A percentile compares a stretch with the other conserved stretches of the same genome.
These are phyloP conservation scores for Silene coronaria DNA, from an alignment of 179 eudicot species.

Conservation along the genomic window DNA sequence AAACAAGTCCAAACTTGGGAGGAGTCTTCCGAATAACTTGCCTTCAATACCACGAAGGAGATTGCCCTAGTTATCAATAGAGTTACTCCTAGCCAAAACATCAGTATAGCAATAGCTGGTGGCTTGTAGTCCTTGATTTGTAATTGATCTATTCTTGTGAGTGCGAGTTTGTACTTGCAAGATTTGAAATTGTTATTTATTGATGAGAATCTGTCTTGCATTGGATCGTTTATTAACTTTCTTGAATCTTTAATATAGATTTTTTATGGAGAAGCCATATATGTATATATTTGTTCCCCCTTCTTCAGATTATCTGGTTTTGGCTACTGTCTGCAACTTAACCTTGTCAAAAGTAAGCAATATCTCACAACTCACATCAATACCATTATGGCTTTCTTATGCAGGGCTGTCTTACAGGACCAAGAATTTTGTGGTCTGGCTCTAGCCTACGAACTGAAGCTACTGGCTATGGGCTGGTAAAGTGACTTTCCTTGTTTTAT, in stretches of 20 bases:
- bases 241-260: background rate
- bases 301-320: background rate
- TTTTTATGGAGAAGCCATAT: background rate
- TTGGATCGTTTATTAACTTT: background rate
- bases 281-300: background rate
- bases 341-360: constrained; percentile 5
- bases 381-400: constrained; percentile 22
- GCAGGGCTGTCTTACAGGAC: constrained; percentile 98
- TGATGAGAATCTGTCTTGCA: background rate
- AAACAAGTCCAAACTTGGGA: no score
- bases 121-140: background rate
- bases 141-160: background rate
- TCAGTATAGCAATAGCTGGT: no score
- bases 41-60: no score
- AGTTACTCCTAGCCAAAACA: no score
- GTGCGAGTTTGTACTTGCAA: background rate
- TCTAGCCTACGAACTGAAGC: constrained; percentile 94
- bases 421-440: constrained; percentile 88
- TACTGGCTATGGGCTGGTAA: constrained; percentile 94
- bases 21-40: no score
- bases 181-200: background rate
- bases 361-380: background rate
- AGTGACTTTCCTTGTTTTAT: constrained; percentile 11
- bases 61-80: no score
- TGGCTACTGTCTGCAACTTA: background rate